Conservation (phyloP, 139 green algal species). For the Tetradesmus lagerheimii region DNA sequence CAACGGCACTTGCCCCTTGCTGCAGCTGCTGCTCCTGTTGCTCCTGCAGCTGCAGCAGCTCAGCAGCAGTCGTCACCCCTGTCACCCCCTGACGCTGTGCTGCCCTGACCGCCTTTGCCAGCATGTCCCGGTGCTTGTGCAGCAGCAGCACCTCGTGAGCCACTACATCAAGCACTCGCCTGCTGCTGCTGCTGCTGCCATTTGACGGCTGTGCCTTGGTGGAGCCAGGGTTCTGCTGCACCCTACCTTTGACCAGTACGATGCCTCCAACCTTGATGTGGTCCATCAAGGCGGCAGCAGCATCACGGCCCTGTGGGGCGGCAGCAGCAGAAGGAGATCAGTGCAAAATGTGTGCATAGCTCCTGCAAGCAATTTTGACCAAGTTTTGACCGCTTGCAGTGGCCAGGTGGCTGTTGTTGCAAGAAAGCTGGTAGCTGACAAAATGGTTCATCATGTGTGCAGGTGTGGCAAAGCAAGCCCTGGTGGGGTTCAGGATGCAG, state of each 20-base stretch:
- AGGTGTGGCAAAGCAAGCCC: too few species aligned
- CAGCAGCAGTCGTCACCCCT: neutral
- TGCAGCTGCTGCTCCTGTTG: neutral
- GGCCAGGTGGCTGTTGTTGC: too few species aligned
- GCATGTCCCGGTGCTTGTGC: constrained; percentile 13
- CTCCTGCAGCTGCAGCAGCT: constrained; percentile 33
- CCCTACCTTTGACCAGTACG: constrained; percentile 40
- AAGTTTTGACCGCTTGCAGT: too few species aligned
- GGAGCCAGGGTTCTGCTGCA: constrained; percentile 47
- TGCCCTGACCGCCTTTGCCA: constrained; percentile 4
- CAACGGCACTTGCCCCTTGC: neutral
- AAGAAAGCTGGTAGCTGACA: too few species aligned
- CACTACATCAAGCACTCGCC: constrained; percentile 36
- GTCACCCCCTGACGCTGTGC: neutral
- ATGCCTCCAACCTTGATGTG: constrained; percentile 47
- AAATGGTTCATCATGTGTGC: too few species aligned
- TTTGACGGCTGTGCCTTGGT: neutral
- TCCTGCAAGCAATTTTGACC: too few species aligned
- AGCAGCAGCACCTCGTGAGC: constrained; percentile 7
- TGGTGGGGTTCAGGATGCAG: too few species aligned
- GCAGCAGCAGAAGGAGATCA: neutral
- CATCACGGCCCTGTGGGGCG: constrained; percentile 12
- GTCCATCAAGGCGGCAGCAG: neutral
- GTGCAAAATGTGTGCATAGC: too few species aligned
- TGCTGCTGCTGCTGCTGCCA: constrained; percentile 5